Percentiles rank a stretch among this genome's conserved stretches.
Evolutionary conservation across 2,329 filamentous ascomycete species (phyloP).

Genomic region (Drechslerella stenobrocha): DNA sequence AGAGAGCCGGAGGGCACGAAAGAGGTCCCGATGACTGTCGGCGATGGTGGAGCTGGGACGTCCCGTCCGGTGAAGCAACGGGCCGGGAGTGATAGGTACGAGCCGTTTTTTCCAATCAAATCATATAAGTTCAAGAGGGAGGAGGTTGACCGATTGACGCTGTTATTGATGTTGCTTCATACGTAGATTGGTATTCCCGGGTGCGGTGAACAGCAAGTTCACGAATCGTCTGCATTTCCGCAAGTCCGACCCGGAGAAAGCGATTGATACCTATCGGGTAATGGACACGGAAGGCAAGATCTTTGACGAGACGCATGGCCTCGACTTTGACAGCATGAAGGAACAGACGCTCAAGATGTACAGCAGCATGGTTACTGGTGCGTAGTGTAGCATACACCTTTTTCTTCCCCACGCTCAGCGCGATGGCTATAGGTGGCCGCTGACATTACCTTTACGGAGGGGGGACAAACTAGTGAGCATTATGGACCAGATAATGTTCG

Average conservation of each 20-base stretch:
- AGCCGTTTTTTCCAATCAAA: too few relatives aligned
- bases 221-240: conserved; percentile 78
- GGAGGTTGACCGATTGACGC: background rate
- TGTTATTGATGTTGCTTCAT: conserved; percentile 5
- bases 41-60: conserved; percentile 42
- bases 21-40: conserved; percentile 46
- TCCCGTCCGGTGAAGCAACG: conserved; percentile 37
- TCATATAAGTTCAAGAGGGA: background rate
- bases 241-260: conserved; percentile 69
- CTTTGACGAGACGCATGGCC: conserved; percentile 71
- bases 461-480: conserved; percentile 64
- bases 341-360: conserved; percentile 65
- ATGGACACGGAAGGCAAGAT: conserved; percentile 85
- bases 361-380: conserved; percentile 65
- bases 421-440: too few relatives aligned
- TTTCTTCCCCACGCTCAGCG: too few relatives aligned
- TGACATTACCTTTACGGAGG: background rate
- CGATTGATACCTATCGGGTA: conserved; percentile 87
- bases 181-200: conserved; percentile 66
- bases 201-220: conserved; percentile 93
- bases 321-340: conserved; percentile 69
- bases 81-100: conserved; percentile 39
- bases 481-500: conserved; percentile 98
- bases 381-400: conserved; percentile 9
- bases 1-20: conserved; percentile 43